Percentiles rank a stretch among this genome's conserved stretches.
Evolutionary conservation across 176 grass and related monocot species (phyloP).

Genomic region (Zizania latifolia): DNA sequence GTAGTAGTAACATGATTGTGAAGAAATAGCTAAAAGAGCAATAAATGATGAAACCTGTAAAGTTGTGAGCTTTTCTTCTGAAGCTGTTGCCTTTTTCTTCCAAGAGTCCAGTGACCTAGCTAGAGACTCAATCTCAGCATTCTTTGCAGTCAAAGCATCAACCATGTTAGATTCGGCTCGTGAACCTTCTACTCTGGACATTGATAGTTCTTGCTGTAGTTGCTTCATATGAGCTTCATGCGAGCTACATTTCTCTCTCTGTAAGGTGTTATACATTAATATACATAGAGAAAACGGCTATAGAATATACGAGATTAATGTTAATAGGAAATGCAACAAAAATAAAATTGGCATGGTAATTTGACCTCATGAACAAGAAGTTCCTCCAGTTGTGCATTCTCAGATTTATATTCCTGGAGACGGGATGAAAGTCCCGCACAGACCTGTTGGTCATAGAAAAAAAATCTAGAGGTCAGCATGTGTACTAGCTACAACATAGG

Average conservation of each 20-base stretch:
- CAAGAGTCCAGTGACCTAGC: constrained; percentile 66
- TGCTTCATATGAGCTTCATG: constrained; percentile 82
- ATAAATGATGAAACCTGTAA: constrained; percentile 62
- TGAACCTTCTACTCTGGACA: constrained; percentile 64
- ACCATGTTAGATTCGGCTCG: constrained; percentile 95
- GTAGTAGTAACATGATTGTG: neutral
- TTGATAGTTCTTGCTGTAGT: constrained; percentile 76
- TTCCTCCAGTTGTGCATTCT: constrained; percentile 95
- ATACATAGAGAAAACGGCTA: constrained; percentile 7
- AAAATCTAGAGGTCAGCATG: constrained; percentile 9
- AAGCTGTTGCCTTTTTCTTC: constrained; percentile 70
- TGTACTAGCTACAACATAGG: constrained; percentile 5
- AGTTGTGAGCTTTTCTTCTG: constrained; percentile 63
- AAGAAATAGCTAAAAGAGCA: neutral
- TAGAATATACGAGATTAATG: neutral
- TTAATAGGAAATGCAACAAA: constrained; percentile 8
- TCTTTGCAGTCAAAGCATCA: constrained; percentile 95
- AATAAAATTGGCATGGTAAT: constrained; percentile 1
- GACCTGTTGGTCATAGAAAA: constrained; percentile 53
- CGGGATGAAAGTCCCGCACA: constrained; percentile 95
- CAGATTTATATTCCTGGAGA: constrained; percentile 98
- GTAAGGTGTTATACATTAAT: constrained; percentile 31
- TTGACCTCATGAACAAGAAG: constrained; percentile 90
- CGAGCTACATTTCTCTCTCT: constrained; percentile 83
- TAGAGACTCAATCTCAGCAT: constrained; percentile 86